These are phyloP conservation scores for Macrophomina phaseolina DNA, from an alignment of 2,329 filamentous ascomycete species.

Conservation along the genomic window DNA sequence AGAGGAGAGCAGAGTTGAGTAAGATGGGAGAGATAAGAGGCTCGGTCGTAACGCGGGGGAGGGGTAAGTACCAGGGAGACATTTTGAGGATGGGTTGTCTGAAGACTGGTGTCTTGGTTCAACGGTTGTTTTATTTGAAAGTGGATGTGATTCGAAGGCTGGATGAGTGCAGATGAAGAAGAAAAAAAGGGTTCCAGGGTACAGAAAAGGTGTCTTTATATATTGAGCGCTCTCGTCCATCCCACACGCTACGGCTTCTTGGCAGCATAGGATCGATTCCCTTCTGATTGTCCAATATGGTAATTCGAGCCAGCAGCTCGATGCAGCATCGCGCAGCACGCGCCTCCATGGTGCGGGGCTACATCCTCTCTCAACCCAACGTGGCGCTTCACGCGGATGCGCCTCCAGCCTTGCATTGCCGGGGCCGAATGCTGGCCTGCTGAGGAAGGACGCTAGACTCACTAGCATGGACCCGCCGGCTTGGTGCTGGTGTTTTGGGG, in stretches of 20 bases:
- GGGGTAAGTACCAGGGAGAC: constrained; percentile 30
- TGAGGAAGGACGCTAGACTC: not conserved
- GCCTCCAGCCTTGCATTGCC: not conserved
- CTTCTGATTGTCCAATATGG: not conserved
- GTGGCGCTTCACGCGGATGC: constrained; percentile 25
- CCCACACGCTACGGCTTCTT: not conserved
- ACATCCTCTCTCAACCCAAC: not conserved
- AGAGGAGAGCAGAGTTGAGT: not conserved
- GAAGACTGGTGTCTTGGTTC: not conserved
- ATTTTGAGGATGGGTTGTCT: constrained; percentile 27
- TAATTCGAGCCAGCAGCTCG: constrained; percentile 8
- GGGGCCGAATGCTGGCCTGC: not conserved
- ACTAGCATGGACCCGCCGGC: not conserved
- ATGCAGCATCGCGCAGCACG: constrained; percentile 10
- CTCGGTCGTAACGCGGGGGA: no score
- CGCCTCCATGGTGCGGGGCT: constrained; percentile 18
- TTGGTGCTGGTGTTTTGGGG: not conserved
- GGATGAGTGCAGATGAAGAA: constrained; percentile 20
- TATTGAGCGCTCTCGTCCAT: constrained; percentile 11
- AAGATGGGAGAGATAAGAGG: not conserved
- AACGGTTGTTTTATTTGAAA: not conserved
- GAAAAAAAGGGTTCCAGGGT: not conserved
- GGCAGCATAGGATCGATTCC: not conserved
- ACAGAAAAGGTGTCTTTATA: constrained; percentile 17
- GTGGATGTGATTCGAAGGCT: not conserved